Evolutionary conservation across 768 basidiomycete genomes (phyloP).

Genomic region (Ephemerocybe angulata): DNA sequence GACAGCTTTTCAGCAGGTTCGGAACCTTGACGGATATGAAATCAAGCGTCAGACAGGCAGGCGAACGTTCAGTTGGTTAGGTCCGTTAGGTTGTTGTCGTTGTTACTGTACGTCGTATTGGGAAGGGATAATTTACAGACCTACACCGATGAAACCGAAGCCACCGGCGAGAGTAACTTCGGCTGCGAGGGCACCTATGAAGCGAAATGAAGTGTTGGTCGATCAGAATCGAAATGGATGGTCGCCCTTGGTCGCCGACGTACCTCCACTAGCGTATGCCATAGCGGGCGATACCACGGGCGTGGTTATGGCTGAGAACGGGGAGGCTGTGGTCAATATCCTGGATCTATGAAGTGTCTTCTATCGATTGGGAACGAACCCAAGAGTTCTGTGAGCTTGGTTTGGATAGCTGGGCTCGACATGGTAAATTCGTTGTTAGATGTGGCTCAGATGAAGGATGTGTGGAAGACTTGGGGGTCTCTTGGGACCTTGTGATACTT

Average conservation of each 20-base stretch:
- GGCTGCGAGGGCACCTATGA: slow-evolving; percentile 48
- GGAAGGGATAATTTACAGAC: slow-evolving; percentile 31
- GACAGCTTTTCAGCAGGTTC: slow-evolving; percentile 40
- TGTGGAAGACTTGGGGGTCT: too few species aligned
- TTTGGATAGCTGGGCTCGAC: neutral
- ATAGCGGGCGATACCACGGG: slow-evolving; percentile 69
- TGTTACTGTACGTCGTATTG: too few species aligned
- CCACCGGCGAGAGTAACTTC: slow-evolving; percentile 66
- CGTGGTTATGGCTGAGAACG: slow-evolving; percentile 42
- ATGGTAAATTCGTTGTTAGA: neutral
- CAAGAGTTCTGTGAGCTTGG: slow-evolving; percentile 1
- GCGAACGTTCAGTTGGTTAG: neutral
- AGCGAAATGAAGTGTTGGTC: too few species aligned
- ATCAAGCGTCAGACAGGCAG: neutral
- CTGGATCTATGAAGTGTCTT: neutral
- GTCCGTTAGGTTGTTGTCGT: too few species aligned
- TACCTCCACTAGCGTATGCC: slow-evolving; percentile 66
- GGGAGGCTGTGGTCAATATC: neutral
- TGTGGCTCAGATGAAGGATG: too few species aligned
- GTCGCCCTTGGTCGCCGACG: neutral
- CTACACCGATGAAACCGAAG: slow-evolving; percentile 71
- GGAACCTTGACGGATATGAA: slow-evolving; percentile 46
- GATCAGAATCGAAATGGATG: neutral
- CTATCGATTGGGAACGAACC: neutral
- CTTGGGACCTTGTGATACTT: too few species aligned